A percentile compares a stretch with the other conserved stretches of the same genome.
These are phyloP conservation scores for Aspergillus udagawae DNA, from an alignment of 2,329 filamentous ascomycete species.

Conservation along the genomic window DNA sequence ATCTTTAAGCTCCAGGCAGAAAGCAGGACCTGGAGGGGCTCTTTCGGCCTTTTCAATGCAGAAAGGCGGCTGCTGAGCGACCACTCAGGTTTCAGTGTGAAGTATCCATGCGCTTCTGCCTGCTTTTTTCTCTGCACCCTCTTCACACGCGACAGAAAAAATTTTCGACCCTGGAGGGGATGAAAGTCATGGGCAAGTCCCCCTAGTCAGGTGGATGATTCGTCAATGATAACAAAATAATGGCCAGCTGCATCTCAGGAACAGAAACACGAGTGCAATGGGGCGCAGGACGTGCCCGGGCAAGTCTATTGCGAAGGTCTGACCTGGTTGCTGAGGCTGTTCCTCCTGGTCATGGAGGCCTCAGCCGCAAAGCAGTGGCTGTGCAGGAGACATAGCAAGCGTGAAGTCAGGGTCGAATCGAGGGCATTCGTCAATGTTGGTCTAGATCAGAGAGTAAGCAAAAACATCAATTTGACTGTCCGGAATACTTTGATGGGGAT, in stretches of 20 bases:
- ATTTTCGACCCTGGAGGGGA: constrained; percentile 1
- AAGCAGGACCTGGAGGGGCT: constrained; percentile 2
- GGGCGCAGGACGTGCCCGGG: constrained; percentile 7
- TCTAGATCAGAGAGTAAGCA: neutral
- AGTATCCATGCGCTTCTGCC: constrained; percentile 6
- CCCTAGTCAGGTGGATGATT: neutral
- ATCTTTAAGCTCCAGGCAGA: constrained; percentile 1
- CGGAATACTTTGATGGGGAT: neutral
- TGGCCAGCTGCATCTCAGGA: neutral
- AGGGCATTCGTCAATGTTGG: neutral
- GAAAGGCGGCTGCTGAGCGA: constrained; percentile 3
- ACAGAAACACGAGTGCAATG: neutral
- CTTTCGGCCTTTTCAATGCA: constrained; percentile 2
- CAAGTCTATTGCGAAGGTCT: constrained; percentile 3
- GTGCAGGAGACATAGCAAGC: neutral
- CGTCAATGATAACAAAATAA: neutral
- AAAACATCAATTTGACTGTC: neutral
- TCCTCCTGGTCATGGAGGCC: neutral
- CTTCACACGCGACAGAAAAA: constrained; percentile 2
- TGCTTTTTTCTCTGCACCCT: constrained; percentile 6
- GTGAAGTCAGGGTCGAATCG: neutral
- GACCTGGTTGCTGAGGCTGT: constrained; percentile 1
- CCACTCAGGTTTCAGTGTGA: constrained; percentile 5
- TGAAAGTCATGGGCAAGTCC: neutral
- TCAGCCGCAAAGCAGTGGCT: neutral